Conservation (phyloP, 2,329 filamentous ascomycete genomes). For the Ophiostoma angusticollis region DNA sequence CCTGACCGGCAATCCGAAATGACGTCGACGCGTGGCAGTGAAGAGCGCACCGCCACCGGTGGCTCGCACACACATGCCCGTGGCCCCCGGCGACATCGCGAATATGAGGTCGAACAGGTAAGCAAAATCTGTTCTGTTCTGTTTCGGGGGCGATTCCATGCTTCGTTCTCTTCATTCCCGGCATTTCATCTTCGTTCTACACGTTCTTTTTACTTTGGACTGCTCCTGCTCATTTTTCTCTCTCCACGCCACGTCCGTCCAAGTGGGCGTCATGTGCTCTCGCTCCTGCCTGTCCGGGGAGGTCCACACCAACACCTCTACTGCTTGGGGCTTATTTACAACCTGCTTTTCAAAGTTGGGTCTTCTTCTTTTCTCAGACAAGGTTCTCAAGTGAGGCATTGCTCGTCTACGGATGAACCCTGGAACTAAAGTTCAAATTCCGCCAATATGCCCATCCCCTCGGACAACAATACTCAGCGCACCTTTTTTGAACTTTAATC, state of each 20-base stretch:
- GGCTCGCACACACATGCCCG: conserved; percentile 48
- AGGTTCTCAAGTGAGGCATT: too few relatives aligned
- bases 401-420: too few relatives aligned
- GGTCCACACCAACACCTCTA: too few relatives aligned
- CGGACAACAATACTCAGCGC: too few relatives aligned
- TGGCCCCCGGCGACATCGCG: conserved; percentile 61
- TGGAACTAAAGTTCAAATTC: too few relatives aligned
- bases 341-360: conserved; percentile 6
- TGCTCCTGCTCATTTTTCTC: neutral
- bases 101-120: conserved; percentile 75
- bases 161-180: conserved; percentile 4
- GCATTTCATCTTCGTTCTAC: neutral
- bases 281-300: too few relatives aligned
- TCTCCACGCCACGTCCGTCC: too few relatives aligned
- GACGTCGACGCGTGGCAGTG: conserved; percentile 58
- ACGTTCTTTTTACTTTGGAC: neutral
- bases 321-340: conserved; percentile 1
- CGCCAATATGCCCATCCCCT: too few relatives aligned
- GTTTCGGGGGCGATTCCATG: too few relatives aligned
- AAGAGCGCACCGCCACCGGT: conserved; percentile 56
- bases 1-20: conserved; percentile 35
- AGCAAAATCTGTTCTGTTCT: conserved; percentile 23
- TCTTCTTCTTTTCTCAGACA: neutral
- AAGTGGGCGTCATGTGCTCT: too few relatives aligned
- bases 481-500: too few relatives aligned